These are phyloP conservation scores for Ettlia oleoabundans DNA, from an alignment of 139 green algal genomes.

Conservation along the genomic window DNA sequence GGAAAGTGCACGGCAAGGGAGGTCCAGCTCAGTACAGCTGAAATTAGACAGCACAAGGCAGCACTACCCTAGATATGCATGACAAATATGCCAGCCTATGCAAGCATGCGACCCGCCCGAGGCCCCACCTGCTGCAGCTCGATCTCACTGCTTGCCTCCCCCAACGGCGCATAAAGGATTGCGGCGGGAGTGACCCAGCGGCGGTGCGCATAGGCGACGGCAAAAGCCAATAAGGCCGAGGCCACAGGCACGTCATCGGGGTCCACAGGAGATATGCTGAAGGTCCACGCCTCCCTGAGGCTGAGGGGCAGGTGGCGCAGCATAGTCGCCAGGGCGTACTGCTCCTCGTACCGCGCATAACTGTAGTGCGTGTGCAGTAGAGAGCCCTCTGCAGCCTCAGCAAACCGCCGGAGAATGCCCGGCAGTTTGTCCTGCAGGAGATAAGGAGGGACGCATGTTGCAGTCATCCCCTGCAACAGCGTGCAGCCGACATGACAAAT, in stretches of 20 bases:
- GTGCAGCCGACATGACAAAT: too few species aligned
- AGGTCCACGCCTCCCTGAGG: constrained; percentile 56
- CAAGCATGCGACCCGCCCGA: too few species aligned
- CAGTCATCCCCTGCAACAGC: too few species aligned
- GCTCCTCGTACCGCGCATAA: not conserved
- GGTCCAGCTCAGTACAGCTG: too few species aligned
- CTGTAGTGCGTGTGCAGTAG: constrained; percentile 12
- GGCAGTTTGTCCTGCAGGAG: constrained; percentile 39
- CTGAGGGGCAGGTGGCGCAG: constrained; percentile 53
- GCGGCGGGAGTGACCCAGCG: constrained; percentile 29
- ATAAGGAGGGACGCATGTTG: too few species aligned
- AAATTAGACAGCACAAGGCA: too few species aligned
- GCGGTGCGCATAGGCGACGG: constrained; percentile 31
- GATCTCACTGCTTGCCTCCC: constrained; percentile 34
- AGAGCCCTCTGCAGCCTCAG: constrained; percentile 31
- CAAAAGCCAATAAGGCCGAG: constrained; percentile 57
- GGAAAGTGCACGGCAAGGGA: too few species aligned
- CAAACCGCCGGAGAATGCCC: constrained; percentile 43
- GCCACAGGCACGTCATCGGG: constrained; percentile 33
- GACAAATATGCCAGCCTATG: too few species aligned
- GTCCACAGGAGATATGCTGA: constrained; percentile 60
- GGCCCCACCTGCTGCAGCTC: constrained; percentile 45
- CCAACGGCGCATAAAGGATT: constrained; percentile 37
- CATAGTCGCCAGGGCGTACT: constrained; percentile 47
- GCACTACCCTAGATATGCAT: too few species aligned